These are phyloP conservation scores for Ophiocordyceps camponoti-saundersi DNA, from an alignment of 2,329 filamentous ascomycete species.

Conservation along the genomic window DNA sequence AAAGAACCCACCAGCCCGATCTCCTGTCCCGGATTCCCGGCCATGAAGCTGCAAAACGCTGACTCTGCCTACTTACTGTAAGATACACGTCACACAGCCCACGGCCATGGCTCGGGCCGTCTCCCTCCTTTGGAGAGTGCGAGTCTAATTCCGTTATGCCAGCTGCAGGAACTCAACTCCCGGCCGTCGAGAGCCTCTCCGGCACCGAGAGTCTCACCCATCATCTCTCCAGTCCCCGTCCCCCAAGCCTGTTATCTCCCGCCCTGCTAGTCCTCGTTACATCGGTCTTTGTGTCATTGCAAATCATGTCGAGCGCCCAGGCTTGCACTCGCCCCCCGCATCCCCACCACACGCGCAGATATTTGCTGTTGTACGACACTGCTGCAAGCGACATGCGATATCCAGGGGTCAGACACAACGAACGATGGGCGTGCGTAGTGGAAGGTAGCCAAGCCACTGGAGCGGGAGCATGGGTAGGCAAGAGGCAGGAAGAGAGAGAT, in stretches of 20 bases:
- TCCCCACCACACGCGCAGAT: background rate
- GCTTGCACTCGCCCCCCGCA: background rate
- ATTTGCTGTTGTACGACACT: background rate
- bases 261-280: background rate
- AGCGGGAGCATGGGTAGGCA: no score
- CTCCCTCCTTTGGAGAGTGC: background rate
- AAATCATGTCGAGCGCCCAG: background rate
- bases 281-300: background rate
- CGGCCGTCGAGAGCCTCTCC: background rate
- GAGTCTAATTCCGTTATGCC: background rate
- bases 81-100: background rate
- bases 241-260: background rate
- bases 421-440: background rate
- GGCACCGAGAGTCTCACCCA: background rate
- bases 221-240: no score
- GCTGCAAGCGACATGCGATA: conserved; percentile 1
- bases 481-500: no score
- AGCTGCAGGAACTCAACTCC: background rate
- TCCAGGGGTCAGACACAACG: background rate
- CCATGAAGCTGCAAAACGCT: background rate
- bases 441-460: background rate
- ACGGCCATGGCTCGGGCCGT: background rate
- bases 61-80: background rate
- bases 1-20: background rate
- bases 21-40: background rate